Base-by-base conservation (phyloP, 2,329 filamentous ascomycete genomes). In the Botryotinia calthae region DNA sequence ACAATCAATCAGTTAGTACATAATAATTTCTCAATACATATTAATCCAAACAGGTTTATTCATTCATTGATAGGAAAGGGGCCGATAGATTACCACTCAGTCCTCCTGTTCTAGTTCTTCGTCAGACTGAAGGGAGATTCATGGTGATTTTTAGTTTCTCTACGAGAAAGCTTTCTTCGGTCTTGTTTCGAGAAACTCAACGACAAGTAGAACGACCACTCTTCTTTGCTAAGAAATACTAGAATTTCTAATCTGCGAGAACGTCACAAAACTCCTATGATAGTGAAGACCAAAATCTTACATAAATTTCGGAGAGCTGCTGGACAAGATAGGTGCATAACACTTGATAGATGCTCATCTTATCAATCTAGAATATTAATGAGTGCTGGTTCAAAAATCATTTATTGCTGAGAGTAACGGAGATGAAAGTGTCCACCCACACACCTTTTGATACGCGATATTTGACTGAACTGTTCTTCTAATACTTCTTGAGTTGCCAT, bases 21-120 rank as follows among this genome's bases (percentile, higher is more conserved):
- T 28, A 56, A 28, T 6, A 28, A 6, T 8, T 14, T 56, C n/a
- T 56, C 3, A 16, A 28, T 28, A n/a, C 51, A 28, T 16, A 3
- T 54, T 28, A 16, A 14, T 28, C 3, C 2, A 28, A 4, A 28
- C 12, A 1, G 2, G 14, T 16, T 54, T 25, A 54, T 18, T 28
- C 5, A n/a, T 2, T 54, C 14, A 9, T 54, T 25, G 8, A 51
- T 14, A 14, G 2, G 12, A 56, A 9, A 56, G 5, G 18, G 1
- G n/a, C 1, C 25, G 7, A 18, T 8, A 28, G n/a, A 6, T 56
- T 56, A 28, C 1, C 2, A 0, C 4, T 1, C 14, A 16, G 0
- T 56, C n/a, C 14, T 28, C 8, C 4, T 1, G 1, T 18, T 14
- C 5, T 0, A 8, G n/a, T 18, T 4, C 2, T 54, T 28, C 12